These are phyloP conservation scores for Paracamarosporium sp. DNA, from an alignment of 2,329 filamentous ascomycete species.

Conservation along the genomic window DNA sequence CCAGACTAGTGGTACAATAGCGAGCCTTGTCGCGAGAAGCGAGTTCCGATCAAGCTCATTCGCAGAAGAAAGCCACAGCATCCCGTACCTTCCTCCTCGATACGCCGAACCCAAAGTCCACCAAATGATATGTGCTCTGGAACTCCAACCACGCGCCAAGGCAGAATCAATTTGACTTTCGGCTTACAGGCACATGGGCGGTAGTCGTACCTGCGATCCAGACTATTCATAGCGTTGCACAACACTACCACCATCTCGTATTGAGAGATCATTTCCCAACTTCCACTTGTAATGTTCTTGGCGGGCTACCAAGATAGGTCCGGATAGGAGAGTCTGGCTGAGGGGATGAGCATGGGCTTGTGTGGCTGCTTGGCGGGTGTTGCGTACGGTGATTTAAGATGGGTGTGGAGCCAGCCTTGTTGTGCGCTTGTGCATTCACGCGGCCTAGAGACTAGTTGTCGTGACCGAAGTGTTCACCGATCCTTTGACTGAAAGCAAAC, in stretches of 20 bases:
- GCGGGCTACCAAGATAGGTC: not conserved
- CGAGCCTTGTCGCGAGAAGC: not conserved
- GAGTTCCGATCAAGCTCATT: not conserved
- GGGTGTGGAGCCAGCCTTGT: not conserved
- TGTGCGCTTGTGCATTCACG: not conserved
- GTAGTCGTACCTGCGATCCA: not conserved
- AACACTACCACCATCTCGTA: not conserved
- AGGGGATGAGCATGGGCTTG: not conserved
- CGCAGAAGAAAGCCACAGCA: not conserved
- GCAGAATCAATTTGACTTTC: not conserved
- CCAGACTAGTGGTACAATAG: not conserved
- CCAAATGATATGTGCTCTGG: not conserved
- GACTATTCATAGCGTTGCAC: not conserved
- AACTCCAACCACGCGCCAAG: not conserved
- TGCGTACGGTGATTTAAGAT: not conserved
- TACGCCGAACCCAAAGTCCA: not conserved
- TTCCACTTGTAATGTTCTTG: not conserved
- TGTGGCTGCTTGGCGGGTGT: slow-evolving; percentile 1
- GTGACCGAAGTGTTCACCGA: not conserved
- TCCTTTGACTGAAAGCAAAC: not conserved
- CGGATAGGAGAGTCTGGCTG: not conserved
- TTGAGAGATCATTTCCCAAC: not conserved
- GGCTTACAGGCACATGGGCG: not conserved
- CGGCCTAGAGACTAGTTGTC: not conserved
- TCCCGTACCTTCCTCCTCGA: not conserved